Base-by-base conservation (phyloP, 306 rosid genomes). In the Malus sieversii region DNA sequence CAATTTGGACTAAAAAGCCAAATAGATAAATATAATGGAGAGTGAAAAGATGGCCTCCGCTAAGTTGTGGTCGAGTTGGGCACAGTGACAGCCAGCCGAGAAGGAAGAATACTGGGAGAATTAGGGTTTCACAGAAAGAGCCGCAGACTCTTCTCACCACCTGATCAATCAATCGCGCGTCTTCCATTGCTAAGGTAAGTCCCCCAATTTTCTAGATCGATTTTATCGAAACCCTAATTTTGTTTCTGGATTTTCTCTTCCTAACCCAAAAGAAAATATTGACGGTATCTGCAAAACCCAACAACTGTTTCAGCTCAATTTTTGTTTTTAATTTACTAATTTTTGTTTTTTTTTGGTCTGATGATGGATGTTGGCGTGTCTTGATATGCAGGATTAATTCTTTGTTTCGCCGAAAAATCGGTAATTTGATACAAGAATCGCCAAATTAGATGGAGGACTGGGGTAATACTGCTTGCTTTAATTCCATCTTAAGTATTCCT, bases 361-460 rank as follows among this genome's bases (percentile, higher is more conserved):
- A 74, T 62, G 77, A 3, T 12, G n/a, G 61, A 3, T 62, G 32
- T 20, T 16, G 22, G 46, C 57, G 11, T 45, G 72, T 22, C n/a
- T 40, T 62, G 33, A 60, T 60, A 9, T 60, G 83, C 79, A 74
- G 75, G 59, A 30, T 23, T 48, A 74, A 55, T 13, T 23, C 38
- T 68, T 68, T 60, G 20, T 44, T 55, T 60, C 16, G 18, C 35
- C 29, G 10, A 8, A 58, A 42, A 42, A 19, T 68, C 30, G 8
- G 62, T 51, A 16, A 66, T 60, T 68, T 63, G 22, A 59, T 33
- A 16, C 8, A 18, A 53, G 19, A 19, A 75, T 46, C 20, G 68
- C 74, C 12, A 35, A 4, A 61, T 40, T 8, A 80, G 66, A 90
- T 91, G 97, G 97, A 89, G 71, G 92, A 87, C 72, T 91, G 92